phyloP scores from a whole-genome alignment of 139 green algal species.

The Medakamo hakoo region DNA sequence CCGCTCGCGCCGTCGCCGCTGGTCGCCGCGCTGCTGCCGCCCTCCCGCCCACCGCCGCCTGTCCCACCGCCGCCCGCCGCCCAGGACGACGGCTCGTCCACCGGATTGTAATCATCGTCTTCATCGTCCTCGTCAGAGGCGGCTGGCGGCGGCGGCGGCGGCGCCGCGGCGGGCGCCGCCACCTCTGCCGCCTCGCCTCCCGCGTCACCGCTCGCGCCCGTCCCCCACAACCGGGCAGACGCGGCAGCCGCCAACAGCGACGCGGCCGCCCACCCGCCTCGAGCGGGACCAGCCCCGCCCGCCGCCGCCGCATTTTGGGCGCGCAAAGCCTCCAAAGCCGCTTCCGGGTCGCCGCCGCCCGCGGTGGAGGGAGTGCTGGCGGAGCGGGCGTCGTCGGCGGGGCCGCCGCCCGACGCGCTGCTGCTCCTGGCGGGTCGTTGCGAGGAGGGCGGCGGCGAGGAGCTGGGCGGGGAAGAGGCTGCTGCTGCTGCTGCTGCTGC shows the following conservation, averaged over 20 bases:
- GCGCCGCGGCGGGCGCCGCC: neutral
- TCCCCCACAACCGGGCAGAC: neutral
- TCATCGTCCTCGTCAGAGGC: neutral
- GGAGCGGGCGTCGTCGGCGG: no score
- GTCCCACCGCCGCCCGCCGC: constrained; percentile 1
- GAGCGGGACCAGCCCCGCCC: neutral
- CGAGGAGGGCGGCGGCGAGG: no score
- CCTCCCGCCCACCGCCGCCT: neutral
- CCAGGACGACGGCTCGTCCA: constrained; percentile 51
- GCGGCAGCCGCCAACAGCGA: neutral
- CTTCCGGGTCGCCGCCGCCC: neutral
- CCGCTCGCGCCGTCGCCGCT: no score
- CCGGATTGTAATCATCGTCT: constrained; percentile 39
- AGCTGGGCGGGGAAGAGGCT: no score
- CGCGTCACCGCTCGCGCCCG: neutral
- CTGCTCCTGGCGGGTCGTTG: neutral
- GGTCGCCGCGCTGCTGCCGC: no score
- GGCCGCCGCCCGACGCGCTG: no score
- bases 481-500: no score
- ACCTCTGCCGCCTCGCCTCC: neutral
- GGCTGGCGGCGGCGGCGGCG: constrained; percentile 1
- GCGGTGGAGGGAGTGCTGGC: no score
- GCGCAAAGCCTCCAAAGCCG: neutral
- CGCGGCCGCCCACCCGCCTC: neutral
- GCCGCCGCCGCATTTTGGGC: neutral